Conservation (phyloP, 1,139 yeast species). For the Taphrina deformans region DNA sequence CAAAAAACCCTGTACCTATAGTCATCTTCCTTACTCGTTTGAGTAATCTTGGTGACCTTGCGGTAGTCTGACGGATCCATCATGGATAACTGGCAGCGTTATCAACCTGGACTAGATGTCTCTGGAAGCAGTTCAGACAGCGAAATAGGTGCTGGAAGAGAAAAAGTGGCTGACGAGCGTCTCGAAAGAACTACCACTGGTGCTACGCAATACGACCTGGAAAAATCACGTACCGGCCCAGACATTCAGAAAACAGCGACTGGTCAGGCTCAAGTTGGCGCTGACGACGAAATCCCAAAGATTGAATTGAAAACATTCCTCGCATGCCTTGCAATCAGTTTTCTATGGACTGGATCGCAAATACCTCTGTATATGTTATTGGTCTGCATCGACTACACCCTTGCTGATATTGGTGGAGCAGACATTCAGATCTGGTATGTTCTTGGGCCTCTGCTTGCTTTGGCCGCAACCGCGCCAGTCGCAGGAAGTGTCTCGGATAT, state of each 20-base stretch:
- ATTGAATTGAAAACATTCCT: constrained; percentile 28
- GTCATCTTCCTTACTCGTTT: too few species aligned
- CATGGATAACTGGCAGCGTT: constrained; percentile 30
- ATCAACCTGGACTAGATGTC: constrained; percentile 28
- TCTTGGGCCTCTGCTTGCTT: constrained; percentile 27
- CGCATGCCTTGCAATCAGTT: constrained; percentile 32
- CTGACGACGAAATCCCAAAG: constrained; percentile 22
- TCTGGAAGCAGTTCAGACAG: constrained; percentile 8
- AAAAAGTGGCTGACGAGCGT: not conserved
- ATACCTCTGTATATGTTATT: constrained; percentile 26
- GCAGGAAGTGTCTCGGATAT: constrained; percentile 30
- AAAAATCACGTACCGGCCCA: constrained; percentile 12
- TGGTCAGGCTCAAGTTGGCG: constrained; percentile 28
- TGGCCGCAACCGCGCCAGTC: constrained; percentile 27
- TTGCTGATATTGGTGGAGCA: constrained; percentile 32
- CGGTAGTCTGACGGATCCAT: not conserved
- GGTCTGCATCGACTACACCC: constrained; percentile 23
- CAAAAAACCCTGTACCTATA: too few species aligned
- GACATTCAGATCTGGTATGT: constrained; percentile 31
- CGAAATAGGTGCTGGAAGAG: not conserved
- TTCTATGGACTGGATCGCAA: constrained; percentile 31
- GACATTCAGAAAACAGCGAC: constrained; percentile 22
- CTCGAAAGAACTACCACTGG: constrained; percentile 24
- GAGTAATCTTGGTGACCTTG: not conserved
- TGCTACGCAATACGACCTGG: constrained; percentile 16